Percentiles rank a stretch among this genome's conserved stretches.
phyloP scores from a whole-genome alignment of 495 filamentous ascomycete species.

The Pseudoneurospora amorphoporcata region DNA sequence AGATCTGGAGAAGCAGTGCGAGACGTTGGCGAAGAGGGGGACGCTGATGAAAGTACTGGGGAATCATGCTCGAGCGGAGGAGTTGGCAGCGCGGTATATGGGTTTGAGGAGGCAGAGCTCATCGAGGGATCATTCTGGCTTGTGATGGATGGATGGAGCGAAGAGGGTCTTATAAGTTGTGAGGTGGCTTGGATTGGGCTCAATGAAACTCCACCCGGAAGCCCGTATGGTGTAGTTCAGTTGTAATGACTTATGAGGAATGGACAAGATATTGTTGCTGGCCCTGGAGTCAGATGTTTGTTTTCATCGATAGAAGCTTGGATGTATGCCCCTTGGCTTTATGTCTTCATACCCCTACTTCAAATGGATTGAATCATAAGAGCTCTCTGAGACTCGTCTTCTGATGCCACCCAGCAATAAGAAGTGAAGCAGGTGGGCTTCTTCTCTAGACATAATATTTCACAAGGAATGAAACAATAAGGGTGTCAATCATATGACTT shows the following conservation, averaged over 20 bases:
- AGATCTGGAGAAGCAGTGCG: constrained; percentile 64
- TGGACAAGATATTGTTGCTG: background rate
- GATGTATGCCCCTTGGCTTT: background rate
- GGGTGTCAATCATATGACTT: background rate
- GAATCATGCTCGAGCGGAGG: constrained; percentile 60
- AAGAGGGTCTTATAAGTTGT: background rate
- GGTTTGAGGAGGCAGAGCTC: constrained; percentile 38
- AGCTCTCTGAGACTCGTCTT: background rate
- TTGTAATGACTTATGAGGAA: background rate
- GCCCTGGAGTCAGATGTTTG: background rate
- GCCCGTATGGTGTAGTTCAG: background rate
- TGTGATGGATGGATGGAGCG: background rate
- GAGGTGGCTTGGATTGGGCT: background rate
- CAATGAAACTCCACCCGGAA: background rate
- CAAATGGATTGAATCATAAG: background rate
- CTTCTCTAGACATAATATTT: background rate
- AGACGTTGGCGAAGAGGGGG: constrained; percentile 81
- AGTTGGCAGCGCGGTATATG: constrained; percentile 62
- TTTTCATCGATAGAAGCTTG: background rate
- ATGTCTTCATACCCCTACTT: background rate
- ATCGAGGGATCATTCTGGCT: background rate
- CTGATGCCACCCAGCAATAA: background rate
- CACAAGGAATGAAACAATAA: background rate
- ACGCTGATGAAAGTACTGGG: constrained; percentile 67
- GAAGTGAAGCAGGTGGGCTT: background rate